Evolutionary conservation across 2,329 filamentous ascomycete genomes (phyloP).

Genomic region (Fusarium dlaminii): DNA sequence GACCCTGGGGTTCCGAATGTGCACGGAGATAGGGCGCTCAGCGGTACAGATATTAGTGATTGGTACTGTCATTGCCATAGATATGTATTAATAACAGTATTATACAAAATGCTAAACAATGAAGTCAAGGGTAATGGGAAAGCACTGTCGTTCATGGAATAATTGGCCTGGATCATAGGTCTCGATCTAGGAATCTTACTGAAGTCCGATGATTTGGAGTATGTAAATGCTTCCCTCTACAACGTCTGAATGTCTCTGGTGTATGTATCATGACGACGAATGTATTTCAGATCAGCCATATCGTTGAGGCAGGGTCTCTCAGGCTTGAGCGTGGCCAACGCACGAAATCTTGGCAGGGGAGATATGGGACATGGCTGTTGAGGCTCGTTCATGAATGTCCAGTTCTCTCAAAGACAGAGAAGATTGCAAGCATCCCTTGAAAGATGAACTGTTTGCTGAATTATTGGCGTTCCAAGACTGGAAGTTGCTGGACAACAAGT

Average conservation of each 20-base stretch:
- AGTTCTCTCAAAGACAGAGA: not conserved
- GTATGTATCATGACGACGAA: conserved; percentile 4
- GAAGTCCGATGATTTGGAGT: not conserved
- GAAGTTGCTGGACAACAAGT: not conserved
- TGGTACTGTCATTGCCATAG: not conserved
- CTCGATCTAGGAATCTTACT: not conserved
- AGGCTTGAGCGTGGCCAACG: not conserved
- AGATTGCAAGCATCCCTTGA: not conserved
- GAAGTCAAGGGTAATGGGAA: not conserved
- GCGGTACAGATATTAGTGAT: not conserved
- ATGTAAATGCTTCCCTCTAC: not conserved
- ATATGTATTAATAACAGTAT: not conserved
- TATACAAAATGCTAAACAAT: not conserved
- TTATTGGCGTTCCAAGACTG: not conserved
- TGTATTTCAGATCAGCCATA: conserved; percentile 10
- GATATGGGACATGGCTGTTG: conserved; percentile 17
- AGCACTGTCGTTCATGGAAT: not conserved
- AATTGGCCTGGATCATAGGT: not conserved
- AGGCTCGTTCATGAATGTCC: conserved; percentile 5
- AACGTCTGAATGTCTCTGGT: conserved; percentile 4
- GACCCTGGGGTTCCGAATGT: conserved; percentile 15
- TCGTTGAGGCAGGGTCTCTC: conserved; percentile 1
- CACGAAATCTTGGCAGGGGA: conserved; percentile 29
- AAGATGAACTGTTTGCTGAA: not conserved
- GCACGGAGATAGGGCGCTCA: conserved; percentile 8